Conservation (phyloP, 2,329 filamentous ascomycete genomes). For the Pestalotiopsis sp. region DNA sequence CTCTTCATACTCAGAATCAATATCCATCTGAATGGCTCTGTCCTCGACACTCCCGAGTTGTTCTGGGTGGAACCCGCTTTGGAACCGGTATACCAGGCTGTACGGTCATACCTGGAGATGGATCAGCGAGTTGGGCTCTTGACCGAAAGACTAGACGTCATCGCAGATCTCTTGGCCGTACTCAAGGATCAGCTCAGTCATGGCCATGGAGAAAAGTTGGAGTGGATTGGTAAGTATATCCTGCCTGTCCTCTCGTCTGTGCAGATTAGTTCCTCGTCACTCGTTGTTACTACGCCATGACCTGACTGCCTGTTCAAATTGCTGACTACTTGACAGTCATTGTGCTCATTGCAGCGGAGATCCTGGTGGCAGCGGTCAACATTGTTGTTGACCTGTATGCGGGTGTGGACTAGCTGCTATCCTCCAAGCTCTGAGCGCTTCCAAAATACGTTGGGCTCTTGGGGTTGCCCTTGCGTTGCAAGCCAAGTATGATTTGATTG, state of each 20-base stretch:
- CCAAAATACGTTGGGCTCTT: neutral
- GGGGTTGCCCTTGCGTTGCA: neutral
- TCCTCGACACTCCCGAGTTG: slow-evolving; percentile 93
- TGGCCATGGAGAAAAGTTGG: slow-evolving; percentile 85
- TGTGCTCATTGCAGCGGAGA: slow-evolving; percentile 92
- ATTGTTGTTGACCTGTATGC: slow-evolving; percentile 94
- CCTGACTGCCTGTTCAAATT: neutral
- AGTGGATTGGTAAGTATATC: slow-evolving; percentile 77
- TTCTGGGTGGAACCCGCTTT: slow-evolving; percentile 99
- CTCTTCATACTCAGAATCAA: slow-evolving; percentile 97
- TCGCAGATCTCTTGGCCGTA: slow-evolving; percentile 89
- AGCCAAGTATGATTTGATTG: neutral
- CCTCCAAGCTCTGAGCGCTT: neutral
- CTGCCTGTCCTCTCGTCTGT: neutral
- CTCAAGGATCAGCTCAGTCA: slow-evolving; percentile 95
- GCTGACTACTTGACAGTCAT: slow-evolving; percentile 64
- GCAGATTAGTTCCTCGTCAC: neutral
- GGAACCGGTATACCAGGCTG: slow-evolving; percentile 94
- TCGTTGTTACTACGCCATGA: neutral
- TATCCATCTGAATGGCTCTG: slow-evolving; percentile 95
- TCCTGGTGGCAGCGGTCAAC: slow-evolving; percentile 88
- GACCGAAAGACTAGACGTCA: slow-evolving; percentile 89
- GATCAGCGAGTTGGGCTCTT: slow-evolving; percentile 89
- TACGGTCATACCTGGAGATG: slow-evolving; percentile 96
- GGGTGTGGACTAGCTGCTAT: slow-evolving; percentile 28